phyloP scores from a whole-genome alignment of 495 filamentous ascomycete species.

The Xylaria castorea region DNA sequence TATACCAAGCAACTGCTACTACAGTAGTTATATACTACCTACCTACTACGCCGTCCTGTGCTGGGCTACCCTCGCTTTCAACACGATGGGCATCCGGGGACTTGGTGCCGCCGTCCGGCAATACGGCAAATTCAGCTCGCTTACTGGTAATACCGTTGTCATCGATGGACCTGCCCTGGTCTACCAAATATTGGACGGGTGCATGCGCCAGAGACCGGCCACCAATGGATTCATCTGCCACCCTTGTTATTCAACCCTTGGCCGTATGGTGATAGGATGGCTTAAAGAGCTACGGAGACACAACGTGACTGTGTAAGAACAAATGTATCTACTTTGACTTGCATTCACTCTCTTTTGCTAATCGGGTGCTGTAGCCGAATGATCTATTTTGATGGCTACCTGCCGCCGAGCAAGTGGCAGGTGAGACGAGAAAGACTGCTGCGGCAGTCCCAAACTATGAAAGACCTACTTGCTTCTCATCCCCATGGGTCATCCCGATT shows the following conservation, averaged over 20 bases:
- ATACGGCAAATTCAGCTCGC: constrained; percentile 57
- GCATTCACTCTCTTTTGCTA: not conserved
- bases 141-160: constrained; percentile 57
- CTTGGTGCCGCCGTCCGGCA: constrained; percentile 64
- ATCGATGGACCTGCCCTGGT: constrained; percentile 81
- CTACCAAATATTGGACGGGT: constrained; percentile 68
- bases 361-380: constrained; percentile 48
- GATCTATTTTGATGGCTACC: constrained; percentile 81
- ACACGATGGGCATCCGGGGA: constrained; percentile 73
- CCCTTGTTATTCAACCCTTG: constrained; percentile 68
- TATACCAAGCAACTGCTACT: not conserved
- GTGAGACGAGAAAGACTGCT: constrained; percentile 61
- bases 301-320: constrained; percentile 64
- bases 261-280: constrained; percentile 64
- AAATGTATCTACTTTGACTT: not conserved
- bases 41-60: not conserved
- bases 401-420: constrained; percentile 65
- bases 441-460: constrained; percentile 47
- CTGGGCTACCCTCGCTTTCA: not conserved
- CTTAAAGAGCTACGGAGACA: constrained; percentile 59
- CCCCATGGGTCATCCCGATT: constrained; percentile 30
- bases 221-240: constrained; percentile 53
- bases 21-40: not conserved
- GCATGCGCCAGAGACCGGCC: constrained; percentile 49
- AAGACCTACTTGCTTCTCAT: constrained; percentile 47